Base-by-base conservation (phyloP, 2,329 filamentous ascomycete species). In the Colletotrichum neosansevieriae region DNA sequence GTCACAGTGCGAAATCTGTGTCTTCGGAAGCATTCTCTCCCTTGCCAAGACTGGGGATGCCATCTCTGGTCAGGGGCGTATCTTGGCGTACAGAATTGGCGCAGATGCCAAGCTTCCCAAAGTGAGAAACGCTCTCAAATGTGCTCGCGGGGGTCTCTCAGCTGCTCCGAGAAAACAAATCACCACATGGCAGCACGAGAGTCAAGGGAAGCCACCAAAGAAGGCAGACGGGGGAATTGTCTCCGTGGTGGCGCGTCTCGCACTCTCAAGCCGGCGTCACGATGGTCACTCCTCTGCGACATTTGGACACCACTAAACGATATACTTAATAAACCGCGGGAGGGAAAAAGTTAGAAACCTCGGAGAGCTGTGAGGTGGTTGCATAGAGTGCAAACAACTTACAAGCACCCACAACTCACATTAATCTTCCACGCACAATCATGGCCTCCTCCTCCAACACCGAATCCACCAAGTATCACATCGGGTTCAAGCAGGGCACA, bases 401-500 rank as follows among this genome's bases (percentile, higher is more conserved):
- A 21, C 21, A 21, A 21, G 21, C 21, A 21, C 21, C 21, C 29
- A 1, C 24, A 29, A 2, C 29, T 32, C 49, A 11, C 9, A 0
- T 32, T 24, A 12, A 15, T 17, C 49, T 17, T 32, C 19, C 19
- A 58, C 19, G 9, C 21, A 19, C 19, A 61, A 19, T 4, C 21
- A 67, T 63, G 64, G 40, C 50, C 44, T 21, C 21, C 44, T 21
- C 21, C 21, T 42, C 59, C n/a, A 58, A 47, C 24, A 17, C 17
- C 17, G n/a, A 68, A 40, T 42, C 42, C 1, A 68, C 42, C 1
- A 68, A 34, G 34, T 63, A 63, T 15, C 64, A 63, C 44, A 68
- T 63, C 10, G 64, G 59, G 7, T 68, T 58, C 59, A 68, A 68
- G 29, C 34, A 61, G 58, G 51, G 44, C 1, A 63, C 64, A 7